Evolutionary conservation across 768 basidiomycete species (phyloP), one percentile per base, ranked within the genome.

Genomic region (Suillus alpinus): DNA sequence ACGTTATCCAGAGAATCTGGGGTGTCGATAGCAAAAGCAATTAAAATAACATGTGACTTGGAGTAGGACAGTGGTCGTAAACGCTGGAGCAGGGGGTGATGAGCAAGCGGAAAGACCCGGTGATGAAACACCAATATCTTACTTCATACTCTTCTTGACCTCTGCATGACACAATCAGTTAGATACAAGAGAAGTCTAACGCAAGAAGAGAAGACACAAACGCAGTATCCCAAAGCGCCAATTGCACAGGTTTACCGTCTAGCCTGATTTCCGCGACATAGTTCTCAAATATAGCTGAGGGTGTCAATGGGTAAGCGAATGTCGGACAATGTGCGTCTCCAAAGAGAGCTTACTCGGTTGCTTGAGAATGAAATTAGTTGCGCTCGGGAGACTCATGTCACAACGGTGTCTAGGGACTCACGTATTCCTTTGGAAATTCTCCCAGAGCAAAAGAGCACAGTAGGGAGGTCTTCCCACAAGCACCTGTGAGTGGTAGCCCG

Each of bases 211-310:
- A 18, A 51, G 49, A 34, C 61, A 88, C 92, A 76, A 74, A 97
- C 95, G 97, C 97, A 58, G 97, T 98, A 83, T 99, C 97, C 97
- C 97, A 98, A 47, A 98, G 77, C 44, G 97, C 96, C 61, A 98
- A 77, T 74, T 98, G 95, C 18, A 99, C 94, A 40, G 95, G 93
- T 76, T 98, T 98, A 66, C 95, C 95, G 75, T 99, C 97, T 57
- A 99, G 81, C 67, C 94, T 83, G 69, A 99, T 98, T 81, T 99
- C 97, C 51, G 97, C 96, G 65, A 98, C 96, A 77, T 96, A 98
- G 72, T 98, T 99, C 76, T 98, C 95, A 70, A 98, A 98, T 56
- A 98, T 91, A 66, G 95, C 95, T 95, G 74, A 41, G 62, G 59
- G 64, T n/a, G 18, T 23, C 31, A 39, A 41, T n/a, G n/a, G 36